Conservation (phyloP, 2,329 filamentous ascomycete species). For the Ascochyta koolunga region DNA sequence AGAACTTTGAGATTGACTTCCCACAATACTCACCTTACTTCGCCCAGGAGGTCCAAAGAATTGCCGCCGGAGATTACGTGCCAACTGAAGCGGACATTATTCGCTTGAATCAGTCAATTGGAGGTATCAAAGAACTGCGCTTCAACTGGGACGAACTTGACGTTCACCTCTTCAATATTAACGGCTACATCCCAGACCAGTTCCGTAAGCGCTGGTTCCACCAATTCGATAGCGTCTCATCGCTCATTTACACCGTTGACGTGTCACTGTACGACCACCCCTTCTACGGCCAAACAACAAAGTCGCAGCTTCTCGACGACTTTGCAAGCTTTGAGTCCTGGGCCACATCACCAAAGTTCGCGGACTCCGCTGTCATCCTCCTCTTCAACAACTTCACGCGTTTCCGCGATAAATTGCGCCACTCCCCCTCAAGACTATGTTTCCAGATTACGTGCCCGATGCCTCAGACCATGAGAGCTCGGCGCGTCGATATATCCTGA, state of each 20-base stretch:
- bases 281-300: conserved; percentile 31
- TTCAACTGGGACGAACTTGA: conserved; percentile 46
- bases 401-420: conserved; percentile 39
- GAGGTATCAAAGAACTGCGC: conserved; percentile 43
- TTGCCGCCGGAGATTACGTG: conserved; percentile 36
- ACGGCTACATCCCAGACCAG: conserved; percentile 37
- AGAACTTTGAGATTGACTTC: conserved; percentile 47
- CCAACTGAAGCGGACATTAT: conserved; percentile 45
- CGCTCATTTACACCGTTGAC: conserved; percentile 43
- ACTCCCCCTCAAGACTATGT: conserved; percentile 39
- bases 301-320: conserved; percentile 40
- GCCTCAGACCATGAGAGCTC: conserved; percentile 32
- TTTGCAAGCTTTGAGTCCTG: conserved; percentile 40
- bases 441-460: conserved; percentile 34
- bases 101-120: conserved; percentile 36
- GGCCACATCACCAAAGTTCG: conserved; percentile 38
- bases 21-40: conserved; percentile 45
- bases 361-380: conserved; percentile 37
- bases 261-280: conserved; percentile 43
- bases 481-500: conserved; percentile 40
- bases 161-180: conserved; percentile 46
- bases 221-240: conserved; percentile 42
- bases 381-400: conserved; percentile 46
- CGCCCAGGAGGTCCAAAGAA: conserved; percentile 35
- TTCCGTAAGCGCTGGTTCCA: conserved; percentile 47